A percentile compares a stretch with the other conserved stretches of the same genome.
Evolutionary conservation across 495 filamentous ascomycete species (phyloP).

Genomic region (Aspergillus sparsus): DNA sequence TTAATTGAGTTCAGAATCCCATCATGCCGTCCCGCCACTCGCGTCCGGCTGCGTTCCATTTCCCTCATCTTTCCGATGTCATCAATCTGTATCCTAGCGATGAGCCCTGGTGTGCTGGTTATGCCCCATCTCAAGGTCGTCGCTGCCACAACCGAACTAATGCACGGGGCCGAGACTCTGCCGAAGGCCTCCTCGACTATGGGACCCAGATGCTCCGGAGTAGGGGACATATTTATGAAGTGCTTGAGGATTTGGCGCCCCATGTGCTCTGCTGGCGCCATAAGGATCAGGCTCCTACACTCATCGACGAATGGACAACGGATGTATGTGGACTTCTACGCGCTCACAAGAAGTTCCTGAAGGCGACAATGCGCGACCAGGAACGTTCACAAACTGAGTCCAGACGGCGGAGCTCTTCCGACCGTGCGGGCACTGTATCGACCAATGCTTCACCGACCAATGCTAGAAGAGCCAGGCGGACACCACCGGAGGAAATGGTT

Average conservation of each 20-base stretch:
- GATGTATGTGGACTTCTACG: not conserved
- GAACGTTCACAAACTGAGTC: not conserved
- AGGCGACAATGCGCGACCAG: no score
- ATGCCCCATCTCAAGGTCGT: constrained; percentile 26
- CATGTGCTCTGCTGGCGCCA: constrained; percentile 32
- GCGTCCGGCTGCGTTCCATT: no score
- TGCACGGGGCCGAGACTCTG: constrained; percentile 16
- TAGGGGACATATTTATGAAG: constrained; percentile 21
- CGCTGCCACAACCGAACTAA: constrained; percentile 30
- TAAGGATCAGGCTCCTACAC: constrained; percentile 25
- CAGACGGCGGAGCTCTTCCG: not conserved
- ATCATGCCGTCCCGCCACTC: no score
- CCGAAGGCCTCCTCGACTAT: constrained; percentile 25
- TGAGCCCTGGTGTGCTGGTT: constrained; percentile 31
- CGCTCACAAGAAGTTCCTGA: not conserved
- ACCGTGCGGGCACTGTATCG: no score
- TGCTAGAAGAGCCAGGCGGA: no score
- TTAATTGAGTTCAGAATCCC: no score
- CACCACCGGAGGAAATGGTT: no score
- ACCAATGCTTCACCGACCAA: no score
- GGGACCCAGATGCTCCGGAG: constrained; percentile 24
- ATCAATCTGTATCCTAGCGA: constrained; percentile 29
- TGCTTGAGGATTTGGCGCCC: constrained; percentile 30
- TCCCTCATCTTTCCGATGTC: constrained; percentile 26
- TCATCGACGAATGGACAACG: constrained; percentile 21